Percentiles rank a stretch among this genome's conserved stretches.
Evolutionary conservation across 2,329 filamentous ascomycete genomes (phyloP).

Genomic region (Aspergillus sp.): DNA sequence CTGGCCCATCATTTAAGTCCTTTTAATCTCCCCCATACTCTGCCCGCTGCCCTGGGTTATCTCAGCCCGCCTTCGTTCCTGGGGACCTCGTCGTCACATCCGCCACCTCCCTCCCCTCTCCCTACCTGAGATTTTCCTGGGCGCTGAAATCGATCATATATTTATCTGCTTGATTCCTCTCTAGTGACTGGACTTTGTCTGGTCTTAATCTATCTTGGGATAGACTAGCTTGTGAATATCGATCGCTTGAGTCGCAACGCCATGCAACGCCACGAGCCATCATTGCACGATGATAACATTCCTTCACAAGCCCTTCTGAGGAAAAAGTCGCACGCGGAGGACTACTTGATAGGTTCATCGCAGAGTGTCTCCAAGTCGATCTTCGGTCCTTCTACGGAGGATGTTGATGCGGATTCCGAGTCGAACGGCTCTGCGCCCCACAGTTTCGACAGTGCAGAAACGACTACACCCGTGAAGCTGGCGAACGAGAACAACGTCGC

Average conservation of each 20-base stretch:
- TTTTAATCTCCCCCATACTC: too few species aligned
- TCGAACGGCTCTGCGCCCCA: slow-evolving; percentile 16
- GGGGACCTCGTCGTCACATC: neutral
- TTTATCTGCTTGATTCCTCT: neutral
- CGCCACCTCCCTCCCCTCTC: too few species aligned
- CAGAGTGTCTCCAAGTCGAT: slow-evolving; percentile 11
- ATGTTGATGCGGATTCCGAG: slow-evolving; percentile 17
- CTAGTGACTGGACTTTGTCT: neutral
- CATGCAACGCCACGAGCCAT: neutral
- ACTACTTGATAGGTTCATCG: neutral
- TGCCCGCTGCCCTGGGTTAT: too few species aligned
- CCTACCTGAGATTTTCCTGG: too few species aligned
- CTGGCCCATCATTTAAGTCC: too few species aligned
- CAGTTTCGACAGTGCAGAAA: slow-evolving; percentile 30
- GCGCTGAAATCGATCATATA: too few species aligned
- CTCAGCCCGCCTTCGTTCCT: too few species aligned
- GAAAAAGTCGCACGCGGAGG: neutral
- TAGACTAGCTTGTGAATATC: neutral
- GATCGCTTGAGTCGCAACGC: neutral
- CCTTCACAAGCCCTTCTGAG: neutral
- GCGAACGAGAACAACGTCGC: slow-evolving; percentile 69
- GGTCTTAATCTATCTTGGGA: neutral
- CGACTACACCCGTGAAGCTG: slow-evolving; percentile 52
- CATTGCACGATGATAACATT: neutral
- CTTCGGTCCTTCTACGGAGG: slow-evolving; percentile 16